A percentile compares a stretch with the other conserved stretches of the same genome.
Conservation (phyloP, 805 yeast genomes). For the Candida chauliodis region DNA sequence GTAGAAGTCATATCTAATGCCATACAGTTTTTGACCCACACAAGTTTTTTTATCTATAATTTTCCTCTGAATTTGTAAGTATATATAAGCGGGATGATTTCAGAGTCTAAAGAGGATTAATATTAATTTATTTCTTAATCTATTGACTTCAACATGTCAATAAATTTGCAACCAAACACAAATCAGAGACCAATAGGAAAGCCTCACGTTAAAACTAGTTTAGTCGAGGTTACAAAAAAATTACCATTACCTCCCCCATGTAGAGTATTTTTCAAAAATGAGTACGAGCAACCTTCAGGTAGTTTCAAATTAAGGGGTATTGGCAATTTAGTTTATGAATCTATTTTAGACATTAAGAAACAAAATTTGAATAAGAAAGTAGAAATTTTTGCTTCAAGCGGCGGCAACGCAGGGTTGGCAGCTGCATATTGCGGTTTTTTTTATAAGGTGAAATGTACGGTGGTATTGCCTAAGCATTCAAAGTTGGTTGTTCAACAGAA, state of each 20-base stretch:
- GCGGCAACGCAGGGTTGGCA: slow-evolving; percentile 56
- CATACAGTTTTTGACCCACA: background rate
- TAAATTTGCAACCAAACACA: slow-evolving; percentile 9
- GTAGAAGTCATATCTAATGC: background rate
- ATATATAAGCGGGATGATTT: background rate
- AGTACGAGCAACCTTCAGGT: slow-evolving; percentile 53
- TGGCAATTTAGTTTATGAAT: slow-evolving; percentile 41
- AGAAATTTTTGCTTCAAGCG: slow-evolving; percentile 49
- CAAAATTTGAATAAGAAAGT: slow-evolving; percentile 21
- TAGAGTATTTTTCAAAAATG: slow-evolving; percentile 45
- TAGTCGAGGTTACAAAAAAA: slow-evolving; percentile 34
- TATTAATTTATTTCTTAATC: too few species aligned
- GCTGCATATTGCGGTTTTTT: slow-evolving; percentile 45
- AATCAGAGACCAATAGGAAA: slow-evolving; percentile 1
- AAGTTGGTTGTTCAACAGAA: slow-evolving; percentile 43
- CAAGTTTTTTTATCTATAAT: background rate
- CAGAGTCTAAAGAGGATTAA: too few species aligned
- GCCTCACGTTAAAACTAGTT: slow-evolving; percentile 34
- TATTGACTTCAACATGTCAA: slow-evolving; percentile 10
- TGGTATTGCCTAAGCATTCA: slow-evolving; percentile 56
- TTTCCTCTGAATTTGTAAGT: background rate
- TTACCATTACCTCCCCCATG: slow-evolving; percentile 36
- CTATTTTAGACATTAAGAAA: slow-evolving; percentile 20
- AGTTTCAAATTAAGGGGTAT: slow-evolving; percentile 55
- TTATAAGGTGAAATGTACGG: slow-evolving; percentile 47